Conservation (phyloP, 1,284 basidiomycete species). For the Phellopilus nigrolimitatus region DNA sequence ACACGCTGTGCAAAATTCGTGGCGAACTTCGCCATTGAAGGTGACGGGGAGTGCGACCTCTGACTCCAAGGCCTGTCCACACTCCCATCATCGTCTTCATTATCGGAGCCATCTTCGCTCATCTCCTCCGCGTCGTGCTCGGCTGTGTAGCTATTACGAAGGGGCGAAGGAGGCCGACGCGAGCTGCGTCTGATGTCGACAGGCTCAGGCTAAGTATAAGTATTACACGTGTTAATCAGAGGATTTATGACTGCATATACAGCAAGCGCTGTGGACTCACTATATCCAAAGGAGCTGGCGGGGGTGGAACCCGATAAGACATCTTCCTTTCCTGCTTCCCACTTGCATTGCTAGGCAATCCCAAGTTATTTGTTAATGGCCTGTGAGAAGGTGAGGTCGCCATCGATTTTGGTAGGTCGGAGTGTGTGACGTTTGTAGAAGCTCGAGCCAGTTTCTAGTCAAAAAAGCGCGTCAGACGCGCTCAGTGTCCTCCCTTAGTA, state of each 20-base stretch:
- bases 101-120: conserved; percentile 21
- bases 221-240: not conserved
- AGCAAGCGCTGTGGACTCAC: conserved; percentile 7
- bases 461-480: conserved; percentile 14
- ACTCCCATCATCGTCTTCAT: conserved; percentile 20
- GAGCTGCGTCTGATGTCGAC: conserved; percentile 7
- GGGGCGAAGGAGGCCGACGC: conserved; percentile 22
- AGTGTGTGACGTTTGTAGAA: not conserved
- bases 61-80: conserved; percentile 36
- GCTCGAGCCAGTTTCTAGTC: not conserved
- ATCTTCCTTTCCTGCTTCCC: conserved; percentile 14
- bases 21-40: conserved; percentile 67
- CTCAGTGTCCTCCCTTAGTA: not conserved
- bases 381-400: conserved; percentile 9
- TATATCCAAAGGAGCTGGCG: conserved; percentile 17
- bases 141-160: conserved; percentile 22
- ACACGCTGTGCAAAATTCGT: conserved; percentile 66
- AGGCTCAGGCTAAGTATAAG: conserved; percentile 15
- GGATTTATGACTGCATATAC: not conserved
- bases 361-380: conserved; percentile 8
- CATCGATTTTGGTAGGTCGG: not conserved
- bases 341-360: conserved; percentile 1
- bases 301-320: conserved; percentile 17
- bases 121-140: conserved; percentile 16
- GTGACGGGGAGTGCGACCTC: conserved; percentile 54